A percentile compares a stretch with the other conserved stretches of the same genome.
phyloP scores from a whole-genome alignment of 495 filamentous ascomycete species.

The Hyaloscypha finlandica region DNA sequence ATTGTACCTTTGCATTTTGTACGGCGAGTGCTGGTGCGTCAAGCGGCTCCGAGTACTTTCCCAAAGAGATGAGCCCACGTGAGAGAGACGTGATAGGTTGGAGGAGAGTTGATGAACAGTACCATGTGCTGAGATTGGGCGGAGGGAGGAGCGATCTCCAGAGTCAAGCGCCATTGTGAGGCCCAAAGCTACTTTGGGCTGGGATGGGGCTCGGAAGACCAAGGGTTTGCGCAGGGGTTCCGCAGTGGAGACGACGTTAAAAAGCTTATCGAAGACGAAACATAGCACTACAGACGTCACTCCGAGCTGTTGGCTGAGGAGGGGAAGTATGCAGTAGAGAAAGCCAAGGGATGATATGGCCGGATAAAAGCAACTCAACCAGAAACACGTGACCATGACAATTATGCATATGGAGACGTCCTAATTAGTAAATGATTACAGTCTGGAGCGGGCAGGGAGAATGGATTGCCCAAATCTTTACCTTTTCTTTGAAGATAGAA shows the following conservation, averaged over 20 bases:
- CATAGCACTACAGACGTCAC: not conserved
- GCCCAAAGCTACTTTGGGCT: conserved; percentile 1
- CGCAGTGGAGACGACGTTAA: not conserved
- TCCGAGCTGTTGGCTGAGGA: not conserved
- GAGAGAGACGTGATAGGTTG: not conserved
- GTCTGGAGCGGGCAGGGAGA: not conserved
- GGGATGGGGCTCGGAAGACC: conserved; percentile 33
- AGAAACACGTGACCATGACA: not conserved
- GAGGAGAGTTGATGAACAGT: conserved; percentile 4
- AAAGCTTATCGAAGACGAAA: not conserved
- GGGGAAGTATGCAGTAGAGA: not conserved
- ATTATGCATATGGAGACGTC: not conserved
- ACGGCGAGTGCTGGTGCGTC: not conserved
- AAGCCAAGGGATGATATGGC: not conserved
- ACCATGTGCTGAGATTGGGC: not conserved
- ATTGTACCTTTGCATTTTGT: not conserved
- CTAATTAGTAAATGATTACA: not conserved
- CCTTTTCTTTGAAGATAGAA: too few relatives aligned
- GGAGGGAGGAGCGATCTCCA: not conserved
- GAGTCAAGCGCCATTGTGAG: conserved; percentile 1
- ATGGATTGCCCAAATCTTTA: not conserved
- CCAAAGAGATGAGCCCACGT: not conserved
- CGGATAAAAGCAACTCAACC: not conserved
- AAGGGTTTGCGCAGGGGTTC: not conserved
- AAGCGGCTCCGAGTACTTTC: not conserved